A percentile compares a stretch with the other conserved stretches of the same genome.
Conservation (phyloP, 106 monocot species). For the Hemerocallis citrina region DNA sequence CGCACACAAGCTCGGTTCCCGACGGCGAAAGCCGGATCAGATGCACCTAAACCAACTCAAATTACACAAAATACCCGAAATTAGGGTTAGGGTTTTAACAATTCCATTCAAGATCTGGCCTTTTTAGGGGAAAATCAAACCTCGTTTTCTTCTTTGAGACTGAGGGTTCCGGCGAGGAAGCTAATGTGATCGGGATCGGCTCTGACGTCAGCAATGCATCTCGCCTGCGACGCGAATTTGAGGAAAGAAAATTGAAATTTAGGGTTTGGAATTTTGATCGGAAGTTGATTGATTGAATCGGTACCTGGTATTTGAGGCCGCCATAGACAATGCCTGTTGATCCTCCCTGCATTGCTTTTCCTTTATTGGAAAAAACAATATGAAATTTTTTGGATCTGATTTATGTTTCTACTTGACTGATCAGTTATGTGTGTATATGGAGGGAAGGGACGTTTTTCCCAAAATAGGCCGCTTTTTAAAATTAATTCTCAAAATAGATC, state of each 20-base stretch:
- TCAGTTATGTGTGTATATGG: too few species aligned
- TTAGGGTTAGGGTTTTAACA: background rate
- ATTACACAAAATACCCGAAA: background rate
- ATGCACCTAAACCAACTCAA: constrained; percentile 51
- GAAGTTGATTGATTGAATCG: background rate
- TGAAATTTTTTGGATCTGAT: too few species aligned
- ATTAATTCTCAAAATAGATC: too few species aligned
- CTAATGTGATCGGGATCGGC: constrained; percentile 63
- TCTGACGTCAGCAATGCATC: constrained; percentile 87
- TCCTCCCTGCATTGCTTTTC: constrained; percentile 52
- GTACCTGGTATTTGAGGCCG: constrained; percentile 95
- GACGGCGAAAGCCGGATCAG: constrained; percentile 72
- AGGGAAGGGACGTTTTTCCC: too few species aligned
- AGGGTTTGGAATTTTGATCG: background rate
- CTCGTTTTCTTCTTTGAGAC: constrained; percentile 92
- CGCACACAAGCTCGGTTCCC: constrained; percentile 82
- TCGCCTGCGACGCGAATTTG: constrained; percentile 42
- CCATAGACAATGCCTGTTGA: constrained; percentile 95
- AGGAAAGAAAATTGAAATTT: background rate
- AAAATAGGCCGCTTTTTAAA: too few species aligned
- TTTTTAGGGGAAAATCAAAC: background rate
- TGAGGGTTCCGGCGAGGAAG: constrained; percentile 94
- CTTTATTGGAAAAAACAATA: too few species aligned
- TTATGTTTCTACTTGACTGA: too few species aligned
- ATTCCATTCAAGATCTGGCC: constrained; percentile 16